Conservation (phyloP, 331 rosid genomes). For the Pyrus hybrid region DNA sequence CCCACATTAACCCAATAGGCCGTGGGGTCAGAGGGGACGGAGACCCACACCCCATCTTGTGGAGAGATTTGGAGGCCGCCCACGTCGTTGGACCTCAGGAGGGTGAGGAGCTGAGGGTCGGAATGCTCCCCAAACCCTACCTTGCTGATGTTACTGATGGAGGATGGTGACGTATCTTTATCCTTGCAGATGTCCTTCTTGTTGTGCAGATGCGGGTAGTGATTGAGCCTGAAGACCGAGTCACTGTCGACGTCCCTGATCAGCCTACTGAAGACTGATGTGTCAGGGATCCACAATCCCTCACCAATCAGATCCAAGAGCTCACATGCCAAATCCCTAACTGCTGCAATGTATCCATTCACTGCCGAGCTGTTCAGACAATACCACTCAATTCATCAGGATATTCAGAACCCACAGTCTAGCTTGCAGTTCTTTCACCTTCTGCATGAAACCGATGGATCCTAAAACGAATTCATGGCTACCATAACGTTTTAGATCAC, state of each 20-base stretch:
- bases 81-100: conserved; percentile 80
- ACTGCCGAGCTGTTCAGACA: conserved; percentile 34
- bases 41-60: conserved; percentile 58
- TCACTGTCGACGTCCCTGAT: conserved; percentile 57
- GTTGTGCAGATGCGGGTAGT: conserved; percentile 48
- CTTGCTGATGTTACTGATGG: not conserved
- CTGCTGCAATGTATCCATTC: conserved; percentile 45
- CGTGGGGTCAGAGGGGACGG: conserved; percentile 66
- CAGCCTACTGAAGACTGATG: conserved; percentile 44
- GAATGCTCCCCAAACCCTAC: conserved; percentile 89
- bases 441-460: not conserved
- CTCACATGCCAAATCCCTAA: conserved; percentile 61
- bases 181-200: not conserved
- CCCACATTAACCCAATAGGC: conserved; percentile 80
- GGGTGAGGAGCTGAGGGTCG: conserved; percentile 89
- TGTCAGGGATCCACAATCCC: conserved; percentile 57
- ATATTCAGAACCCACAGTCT: not conserved
- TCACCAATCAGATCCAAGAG: conserved; percentile 70
- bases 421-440: not conserved
- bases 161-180: conserved; percentile 21
- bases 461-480: not conserved
- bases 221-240: conserved; percentile 71
- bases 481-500: not conserved
- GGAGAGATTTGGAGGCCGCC: conserved; percentile 73
- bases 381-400: not conserved